Conservation (phyloP, 352 stramenopile species). For the Blastocystis sp. region DNA sequence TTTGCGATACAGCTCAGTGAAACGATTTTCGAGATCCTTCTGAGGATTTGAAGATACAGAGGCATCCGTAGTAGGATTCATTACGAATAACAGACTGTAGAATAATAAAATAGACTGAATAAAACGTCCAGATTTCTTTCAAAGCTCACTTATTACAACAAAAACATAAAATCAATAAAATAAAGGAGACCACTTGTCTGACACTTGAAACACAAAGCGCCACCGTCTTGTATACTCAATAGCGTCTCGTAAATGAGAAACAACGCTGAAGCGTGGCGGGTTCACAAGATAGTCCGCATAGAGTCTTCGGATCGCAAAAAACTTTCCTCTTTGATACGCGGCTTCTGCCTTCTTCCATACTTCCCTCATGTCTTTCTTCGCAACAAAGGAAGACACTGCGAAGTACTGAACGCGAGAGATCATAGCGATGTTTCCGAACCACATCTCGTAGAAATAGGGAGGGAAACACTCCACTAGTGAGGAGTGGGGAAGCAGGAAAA, state of each 20-base stretch:
- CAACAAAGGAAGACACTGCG: background rate
- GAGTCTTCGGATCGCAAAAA: background rate
- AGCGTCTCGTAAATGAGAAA: background rate
- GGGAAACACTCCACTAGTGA: background rate
- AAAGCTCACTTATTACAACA: no score
- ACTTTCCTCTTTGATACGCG: background rate
- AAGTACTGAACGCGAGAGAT: conserved; percentile 3
- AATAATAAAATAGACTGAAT: no score
- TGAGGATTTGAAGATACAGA: no score
- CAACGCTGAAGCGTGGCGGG: background rate
- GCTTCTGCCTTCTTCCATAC: background rate
- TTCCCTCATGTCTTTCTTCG: background rate
- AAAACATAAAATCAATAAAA: background rate
- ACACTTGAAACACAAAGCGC: background rate
- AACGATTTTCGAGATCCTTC: background rate
- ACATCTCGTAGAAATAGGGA: conserved; percentile 13
- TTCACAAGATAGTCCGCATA: background rate
- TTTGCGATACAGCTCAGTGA: conserved; percentile 34
- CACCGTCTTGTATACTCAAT: background rate
- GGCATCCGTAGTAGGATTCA: no score
- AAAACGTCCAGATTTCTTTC: no score
- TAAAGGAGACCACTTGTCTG: conserved; percentile 33
- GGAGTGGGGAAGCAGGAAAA: background rate
- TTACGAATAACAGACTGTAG: no score
- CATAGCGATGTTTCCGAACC: background rate